phyloP scores from a whole-genome alignment of 1,139 yeast species.

The Lodderomyces margitis region DNA sequence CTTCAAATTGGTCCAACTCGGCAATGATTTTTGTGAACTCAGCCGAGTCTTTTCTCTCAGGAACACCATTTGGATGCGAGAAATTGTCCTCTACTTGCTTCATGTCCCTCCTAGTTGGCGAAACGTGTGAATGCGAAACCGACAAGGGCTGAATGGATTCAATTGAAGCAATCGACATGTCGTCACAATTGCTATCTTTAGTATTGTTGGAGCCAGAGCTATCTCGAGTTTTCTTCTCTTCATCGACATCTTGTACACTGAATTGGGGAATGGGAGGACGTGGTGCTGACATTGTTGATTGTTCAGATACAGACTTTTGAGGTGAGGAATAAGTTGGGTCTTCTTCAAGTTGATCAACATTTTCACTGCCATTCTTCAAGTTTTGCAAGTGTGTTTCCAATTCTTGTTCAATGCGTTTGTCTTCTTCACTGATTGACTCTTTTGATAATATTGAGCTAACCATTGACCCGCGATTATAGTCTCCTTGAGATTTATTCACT shows the following conservation, averaged over 20 bases:
- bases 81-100: slow-evolving; percentile 2
- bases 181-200: slow-evolving; percentile 14
- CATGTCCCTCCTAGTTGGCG: slow-evolving; percentile 9
- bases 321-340: background rate
- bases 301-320: background rate
- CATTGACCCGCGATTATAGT: slow-evolving; percentile 24
- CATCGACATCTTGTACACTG: slow-evolving; percentile 14
- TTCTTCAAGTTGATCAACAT: slow-evolving; percentile 2
- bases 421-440: slow-evolving; percentile 26
- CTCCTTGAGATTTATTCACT: slow-evolving; percentile 2
- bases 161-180: slow-evolving; percentile 18
- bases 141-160: slow-evolving; percentile 28
- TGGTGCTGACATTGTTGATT: background rate
- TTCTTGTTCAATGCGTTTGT: slow-evolving; percentile 37
- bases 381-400: slow-evolving; percentile 40
- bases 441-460: slow-evolving; percentile 46
- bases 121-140: slow-evolving; percentile 20
- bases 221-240: slow-evolving; percentile 5
- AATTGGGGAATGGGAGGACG: slow-evolving; percentile 12
- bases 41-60: slow-evolving; percentile 5
- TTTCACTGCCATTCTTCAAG: slow-evolving; percentile 31
- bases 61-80: slow-evolving; percentile 1
- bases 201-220: slow-evolving; percentile 4
- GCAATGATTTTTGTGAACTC: slow-evolving; percentile 5
- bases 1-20: slow-evolving; percentile 4